These are phyloP conservation scores for Xylaria intraflava DNA, from an alignment of 495 filamentous ascomycete genomes.

Conservation along the genomic window DNA sequence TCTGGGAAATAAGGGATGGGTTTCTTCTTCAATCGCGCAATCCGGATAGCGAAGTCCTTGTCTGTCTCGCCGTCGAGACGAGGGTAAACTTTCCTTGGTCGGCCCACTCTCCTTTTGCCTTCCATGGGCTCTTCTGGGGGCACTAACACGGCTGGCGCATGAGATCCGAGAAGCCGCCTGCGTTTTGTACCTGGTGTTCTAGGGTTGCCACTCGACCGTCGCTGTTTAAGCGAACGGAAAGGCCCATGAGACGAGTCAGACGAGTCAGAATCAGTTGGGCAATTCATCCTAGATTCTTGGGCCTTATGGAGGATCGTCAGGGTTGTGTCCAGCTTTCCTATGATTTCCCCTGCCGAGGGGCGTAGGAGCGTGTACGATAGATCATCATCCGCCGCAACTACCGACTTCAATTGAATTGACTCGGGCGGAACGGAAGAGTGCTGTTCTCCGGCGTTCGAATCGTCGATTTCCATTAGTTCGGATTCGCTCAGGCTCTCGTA, in stretches of 20 bases:
- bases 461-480: slow-evolving; percentile 17
- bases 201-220: background rate
- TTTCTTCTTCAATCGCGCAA: slow-evolving; percentile 30
- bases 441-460: slow-evolving; percentile 1
- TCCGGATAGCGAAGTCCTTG: slow-evolving; percentile 31
- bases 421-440: slow-evolving; percentile 1
- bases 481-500: slow-evolving; percentile 16
- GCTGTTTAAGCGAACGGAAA: slow-evolving; percentile 9
- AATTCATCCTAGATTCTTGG: slow-evolving; percentile 37
- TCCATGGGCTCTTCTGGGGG: background rate
- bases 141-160: slow-evolving; percentile 11
- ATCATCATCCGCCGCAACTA: slow-evolving; percentile 48
- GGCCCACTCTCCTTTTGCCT: slow-evolving; percentile 17
- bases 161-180: slow-evolving; percentile 9
- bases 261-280: slow-evolving; percentile 11
- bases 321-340: slow-evolving; percentile 58
- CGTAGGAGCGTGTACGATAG: slow-evolving; percentile 51
- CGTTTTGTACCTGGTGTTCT: background rate
- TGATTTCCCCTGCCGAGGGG: slow-evolving; percentile 57
- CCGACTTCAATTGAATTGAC: slow-evolving; percentile 14
- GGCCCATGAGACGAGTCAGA: slow-evolving; percentile 18
- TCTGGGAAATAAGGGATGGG: slow-evolving; percentile 16
- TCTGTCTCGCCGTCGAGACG: slow-evolving; percentile 40
- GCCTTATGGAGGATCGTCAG: slow-evolving; percentile 61
- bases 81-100: slow-evolving; percentile 32